Evolutionary conservation across 2,329 filamentous ascomycete genomes (phyloP).

Genomic region (Botryotinia globosa): DNA sequence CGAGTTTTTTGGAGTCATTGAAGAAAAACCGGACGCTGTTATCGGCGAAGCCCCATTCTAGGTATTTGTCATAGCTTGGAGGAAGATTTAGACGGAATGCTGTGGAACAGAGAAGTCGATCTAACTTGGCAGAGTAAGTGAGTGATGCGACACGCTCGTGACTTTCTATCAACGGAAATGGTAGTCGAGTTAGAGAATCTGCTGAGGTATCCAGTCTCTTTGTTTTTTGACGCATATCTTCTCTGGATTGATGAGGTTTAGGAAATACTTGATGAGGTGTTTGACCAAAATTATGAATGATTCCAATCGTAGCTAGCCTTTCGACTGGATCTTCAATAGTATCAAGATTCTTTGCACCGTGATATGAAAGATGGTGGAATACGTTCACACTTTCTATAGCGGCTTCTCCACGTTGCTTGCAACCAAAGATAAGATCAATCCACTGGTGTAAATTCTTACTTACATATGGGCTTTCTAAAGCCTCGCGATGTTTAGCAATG

Average conservation of each 20-base stretch:
- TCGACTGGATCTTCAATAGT: conserved; percentile 86
- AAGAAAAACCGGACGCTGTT: conserved; percentile 89
- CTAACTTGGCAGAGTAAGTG: conserved; percentile 73
- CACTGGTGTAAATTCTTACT: conserved; percentile 86
- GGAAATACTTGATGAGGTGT: conserved; percentile 94
- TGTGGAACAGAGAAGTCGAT: conserved; percentile 78
- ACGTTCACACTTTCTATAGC: conserved; percentile 91
- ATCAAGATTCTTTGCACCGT: conserved; percentile 89
- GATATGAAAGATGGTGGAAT: conserved; percentile 93
- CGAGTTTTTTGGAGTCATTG: conserved; percentile 74
- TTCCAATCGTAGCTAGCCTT: conserved; percentile 82
- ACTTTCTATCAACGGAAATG: conserved; percentile 68
- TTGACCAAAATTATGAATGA: conserved; percentile 98
- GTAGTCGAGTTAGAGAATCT: conserved; percentile 72
- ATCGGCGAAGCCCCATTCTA: conserved; percentile 96
- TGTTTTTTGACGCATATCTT: conserved; percentile 61
- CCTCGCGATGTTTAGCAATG: conserved; percentile 92
- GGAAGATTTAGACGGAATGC: conserved; percentile 85
- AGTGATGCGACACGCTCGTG: conserved; percentile 79
- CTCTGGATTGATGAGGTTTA: conserved; percentile 73
- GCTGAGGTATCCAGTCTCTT: conserved; percentile 75
- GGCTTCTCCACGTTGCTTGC: conserved; percentile 88
- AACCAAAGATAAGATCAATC: conserved; percentile 95
- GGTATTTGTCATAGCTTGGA: conserved; percentile 80
- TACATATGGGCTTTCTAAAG: conserved; percentile 88